Percentiles rank a stretch among this genome's conserved stretches.
These are phyloP conservation scores for Exophiala phaeomuriformis DNA, from an alignment of 2,329 filamentous ascomycete genomes.

Conservation along the genomic window DNA sequence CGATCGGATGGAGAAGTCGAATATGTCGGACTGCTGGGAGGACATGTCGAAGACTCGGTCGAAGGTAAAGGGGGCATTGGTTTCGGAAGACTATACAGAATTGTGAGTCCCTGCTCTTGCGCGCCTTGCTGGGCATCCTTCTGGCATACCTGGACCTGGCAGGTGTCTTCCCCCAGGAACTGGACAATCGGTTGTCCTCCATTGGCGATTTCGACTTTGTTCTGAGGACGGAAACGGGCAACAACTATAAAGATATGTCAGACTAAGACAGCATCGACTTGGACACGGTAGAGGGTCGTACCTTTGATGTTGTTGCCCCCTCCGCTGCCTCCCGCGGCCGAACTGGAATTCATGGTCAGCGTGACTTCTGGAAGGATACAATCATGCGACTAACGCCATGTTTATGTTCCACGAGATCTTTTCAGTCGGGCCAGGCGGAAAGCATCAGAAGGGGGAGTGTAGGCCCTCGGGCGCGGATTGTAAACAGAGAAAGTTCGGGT, in stretches of 20 bases:
- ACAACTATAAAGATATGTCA: conserved; percentile 58
- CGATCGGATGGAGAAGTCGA: conserved; percentile 92
- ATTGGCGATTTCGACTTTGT: conserved; percentile 82
- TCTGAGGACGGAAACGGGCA: conserved; percentile 94
- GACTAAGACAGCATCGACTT: conserved; percentile 1
- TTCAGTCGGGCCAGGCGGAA: conserved; percentile 21
- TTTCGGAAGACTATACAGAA: conserved; percentile 64
- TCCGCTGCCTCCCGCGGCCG: conserved; percentile 29
- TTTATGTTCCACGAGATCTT: conserved; percentile 3
- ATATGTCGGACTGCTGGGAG: conserved; percentile 85
- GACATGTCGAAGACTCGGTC: conserved; percentile 95
- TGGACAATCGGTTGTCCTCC: conserved; percentile 86
- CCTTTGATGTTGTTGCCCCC: conserved; percentile 47
- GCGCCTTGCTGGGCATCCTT: neutral
- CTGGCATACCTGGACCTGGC: conserved; percentile 37
- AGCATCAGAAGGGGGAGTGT: conserved; percentile 14
- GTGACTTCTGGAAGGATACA: neutral
- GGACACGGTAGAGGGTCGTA: conserved; percentile 30
- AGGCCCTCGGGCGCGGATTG: conserved; percentile 12
- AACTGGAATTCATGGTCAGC: conserved; percentile 23
- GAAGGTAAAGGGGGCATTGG: conserved; percentile 83
- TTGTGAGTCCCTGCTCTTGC: neutral
- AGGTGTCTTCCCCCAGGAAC: conserved; percentile 85
- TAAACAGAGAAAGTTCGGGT: conserved; percentile 9
- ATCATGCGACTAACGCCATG: conserved; percentile 17